Evolutionary conservation across 2,329 filamentous ascomycete genomes (phyloP).

Genomic region (Amauroascus verrucosus): DNA sequence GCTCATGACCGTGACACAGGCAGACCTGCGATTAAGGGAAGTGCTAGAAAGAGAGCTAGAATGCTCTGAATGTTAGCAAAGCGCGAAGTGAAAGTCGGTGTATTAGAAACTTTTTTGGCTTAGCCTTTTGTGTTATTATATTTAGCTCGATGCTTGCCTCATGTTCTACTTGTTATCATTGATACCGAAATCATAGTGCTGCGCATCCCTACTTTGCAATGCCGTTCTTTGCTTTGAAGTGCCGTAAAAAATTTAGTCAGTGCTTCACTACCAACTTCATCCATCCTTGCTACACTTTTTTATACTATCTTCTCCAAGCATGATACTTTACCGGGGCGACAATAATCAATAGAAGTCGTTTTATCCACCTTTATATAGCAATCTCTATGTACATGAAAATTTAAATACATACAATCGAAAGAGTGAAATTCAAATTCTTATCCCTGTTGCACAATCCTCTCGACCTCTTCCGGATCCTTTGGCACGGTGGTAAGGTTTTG

Average conservation of each 20-base stretch:
- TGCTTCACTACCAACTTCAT: neutral
- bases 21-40: conserved; percentile 26
- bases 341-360: neutral
- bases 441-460: conserved; percentile 33
- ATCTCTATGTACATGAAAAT: neutral
- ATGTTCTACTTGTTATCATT: neutral
- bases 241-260: neutral
- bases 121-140: neutral
- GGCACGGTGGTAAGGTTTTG: conserved; percentile 77
- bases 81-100: neutral
- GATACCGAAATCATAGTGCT: neutral
- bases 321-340: neutral
- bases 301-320: neutral
- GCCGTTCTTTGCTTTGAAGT: neutral
- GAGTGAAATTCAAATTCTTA: neutral
- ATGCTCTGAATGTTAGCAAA: neutral
- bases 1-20: conserved; percentile 30
- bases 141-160: neutral
- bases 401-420: neutral
- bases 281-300: neutral
- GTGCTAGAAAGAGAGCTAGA: conserved; percentile 31
- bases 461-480: conserved; percentile 58
- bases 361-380: neutral
- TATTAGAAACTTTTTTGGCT: neutral
- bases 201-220: neutral